Percentiles rank a stretch among this genome's conserved stretches.
Evolutionary conservation across 2,329 filamentous ascomycete species (phyloP).

Genomic region (Diaporthe destruens): DNA sequence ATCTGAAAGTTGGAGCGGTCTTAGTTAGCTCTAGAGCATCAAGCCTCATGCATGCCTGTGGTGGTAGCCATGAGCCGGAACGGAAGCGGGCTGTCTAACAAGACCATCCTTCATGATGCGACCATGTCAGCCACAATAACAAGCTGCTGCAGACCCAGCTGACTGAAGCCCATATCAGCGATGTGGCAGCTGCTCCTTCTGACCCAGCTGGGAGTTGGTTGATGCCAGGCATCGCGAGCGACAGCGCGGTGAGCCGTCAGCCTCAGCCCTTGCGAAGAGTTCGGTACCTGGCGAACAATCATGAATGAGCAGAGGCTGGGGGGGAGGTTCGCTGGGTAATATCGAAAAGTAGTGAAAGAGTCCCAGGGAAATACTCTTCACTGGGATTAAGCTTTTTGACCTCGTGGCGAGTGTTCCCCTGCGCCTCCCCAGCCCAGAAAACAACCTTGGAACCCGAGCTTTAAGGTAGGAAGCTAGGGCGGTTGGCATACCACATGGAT

Average conservation of each 20-base stretch:
- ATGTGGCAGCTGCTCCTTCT: slow-evolving; percentile 38
- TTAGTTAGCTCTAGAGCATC: slow-evolving; percentile 34
- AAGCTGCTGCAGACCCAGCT: slow-evolving; percentile 40
- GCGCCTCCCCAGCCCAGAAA: not conserved
- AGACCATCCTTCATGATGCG: slow-evolving; percentile 45
- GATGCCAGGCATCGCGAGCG: slow-evolving; percentile 40
- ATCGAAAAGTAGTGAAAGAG: not conserved
- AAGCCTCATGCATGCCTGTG: not conserved
- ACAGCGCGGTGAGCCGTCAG: slow-evolving; percentile 20
- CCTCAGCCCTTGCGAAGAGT: slow-evolving; percentile 22
- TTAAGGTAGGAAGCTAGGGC: not conserved
- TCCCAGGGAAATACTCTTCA: not conserved
- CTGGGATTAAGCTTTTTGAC: slow-evolving; percentile 26
- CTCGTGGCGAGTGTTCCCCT: slow-evolving; percentile 19
- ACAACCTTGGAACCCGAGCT: not conserved
- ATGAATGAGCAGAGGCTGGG: slow-evolving; percentile 8
- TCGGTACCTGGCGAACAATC: not conserved
- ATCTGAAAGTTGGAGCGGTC: slow-evolving; percentile 39
- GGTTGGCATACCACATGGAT: not conserved
- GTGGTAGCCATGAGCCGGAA: not conserved
- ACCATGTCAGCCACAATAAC: slow-evolving; percentile 47
- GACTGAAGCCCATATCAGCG: slow-evolving; percentile 34
- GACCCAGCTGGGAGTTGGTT: slow-evolving; percentile 41
- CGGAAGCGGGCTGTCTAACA: slow-evolving; percentile 43
- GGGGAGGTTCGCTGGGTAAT: not conserved